Evolutionary conservation across 2,329 filamentous ascomycete genomes (phyloP).

Genomic region (Microdochium nivale): DNA sequence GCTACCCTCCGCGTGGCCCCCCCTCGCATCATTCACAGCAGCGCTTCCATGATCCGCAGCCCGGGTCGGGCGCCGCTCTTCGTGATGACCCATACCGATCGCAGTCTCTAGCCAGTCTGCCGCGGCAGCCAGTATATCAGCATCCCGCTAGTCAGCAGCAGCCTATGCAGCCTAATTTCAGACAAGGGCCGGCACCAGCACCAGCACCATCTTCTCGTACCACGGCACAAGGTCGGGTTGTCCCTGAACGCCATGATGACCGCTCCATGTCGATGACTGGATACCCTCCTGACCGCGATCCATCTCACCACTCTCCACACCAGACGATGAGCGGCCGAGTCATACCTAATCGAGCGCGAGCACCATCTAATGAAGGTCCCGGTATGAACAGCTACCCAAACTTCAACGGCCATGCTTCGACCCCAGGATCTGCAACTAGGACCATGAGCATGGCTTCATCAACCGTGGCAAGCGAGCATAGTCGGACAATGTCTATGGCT

Average conservation of each 20-base stretch:
- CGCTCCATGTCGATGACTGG: slow-evolving; percentile 94
- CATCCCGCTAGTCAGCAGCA: slow-evolving; percentile 51
- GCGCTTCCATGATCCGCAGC: slow-evolving; percentile 47
- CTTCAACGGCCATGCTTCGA: slow-evolving; percentile 30
- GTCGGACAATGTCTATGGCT: slow-evolving; percentile 84
- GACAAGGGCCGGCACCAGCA: slow-evolving; percentile 71
- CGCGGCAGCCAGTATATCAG: slow-evolving; percentile 66
- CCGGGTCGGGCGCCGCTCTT: slow-evolving; percentile 57
- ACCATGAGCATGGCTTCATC: slow-evolving; percentile 47
- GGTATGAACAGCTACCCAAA: slow-evolving; percentile 23
- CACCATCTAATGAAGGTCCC: slow-evolving; percentile 32
- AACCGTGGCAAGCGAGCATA: slow-evolving; percentile 33
- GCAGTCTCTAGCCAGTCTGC: slow-evolving; percentile 77
- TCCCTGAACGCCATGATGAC: slow-evolving; percentile 87
- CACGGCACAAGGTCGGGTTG: slow-evolving; percentile 83
- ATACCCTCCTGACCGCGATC: slow-evolving; percentile 63
- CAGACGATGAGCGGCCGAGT: slow-evolving; percentile 91
- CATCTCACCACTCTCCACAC: slow-evolving; percentile 38
- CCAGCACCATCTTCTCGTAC: slow-evolving; percentile 56
- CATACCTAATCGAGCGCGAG: slow-evolving; percentile 63
- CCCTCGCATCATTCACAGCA: slow-evolving; percentile 32
- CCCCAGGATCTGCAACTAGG: slow-evolving; percentile 46
- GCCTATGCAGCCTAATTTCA: slow-evolving; percentile 65
- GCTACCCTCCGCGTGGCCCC: slow-evolving; percentile 34
- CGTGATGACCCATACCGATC: slow-evolving; percentile 83